A percentile compares a stretch with the other conserved stretches of the same genome.
Evolutionary conservation across 2,329 filamentous ascomycete species (phyloP).

Genomic region (Niveomyces coronatus): DNA sequence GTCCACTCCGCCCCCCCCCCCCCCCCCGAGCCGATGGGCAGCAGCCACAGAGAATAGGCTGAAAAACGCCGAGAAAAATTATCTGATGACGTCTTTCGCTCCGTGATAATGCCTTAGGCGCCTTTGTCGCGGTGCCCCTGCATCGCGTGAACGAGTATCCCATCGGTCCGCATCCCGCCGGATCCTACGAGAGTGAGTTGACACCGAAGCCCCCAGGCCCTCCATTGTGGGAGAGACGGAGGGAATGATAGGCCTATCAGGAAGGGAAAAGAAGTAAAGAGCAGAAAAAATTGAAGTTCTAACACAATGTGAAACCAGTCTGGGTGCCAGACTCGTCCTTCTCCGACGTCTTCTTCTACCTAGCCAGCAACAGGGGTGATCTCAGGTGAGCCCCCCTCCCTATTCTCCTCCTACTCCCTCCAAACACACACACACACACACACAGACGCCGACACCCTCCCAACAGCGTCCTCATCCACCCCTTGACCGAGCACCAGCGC

Average conservation of each 20-base stretch:
- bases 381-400: slow-evolving; percentile 18
- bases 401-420: no score
- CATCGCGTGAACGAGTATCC: slow-evolving; percentile 22
- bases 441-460: not conserved
- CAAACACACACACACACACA: no score
- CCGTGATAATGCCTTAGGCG: no score
- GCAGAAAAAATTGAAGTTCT: not conserved
- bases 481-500: slow-evolving; percentile 21
- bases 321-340: slow-evolving; percentile 26
- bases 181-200: slow-evolving; percentile 24
- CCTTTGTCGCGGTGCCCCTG: slow-evolving; percentile 24
- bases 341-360: slow-evolving; percentile 25
- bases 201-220: no score
- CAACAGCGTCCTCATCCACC: slow-evolving; percentile 21
- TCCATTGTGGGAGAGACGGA: no score
- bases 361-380: slow-evolving; percentile 21
- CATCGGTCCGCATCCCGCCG: slow-evolving; percentile 24
- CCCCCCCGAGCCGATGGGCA: no score
- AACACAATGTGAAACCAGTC: slow-evolving; percentile 11
- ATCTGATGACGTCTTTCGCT: no score
- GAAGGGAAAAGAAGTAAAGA: no score
- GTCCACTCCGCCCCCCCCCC: no score
- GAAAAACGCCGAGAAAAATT: no score
- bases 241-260: no score
- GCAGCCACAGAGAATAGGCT: no score